phyloP scores from a whole-genome alignment of 495 filamentous ascomycete species.

The Physcia stellaris region DNA sequence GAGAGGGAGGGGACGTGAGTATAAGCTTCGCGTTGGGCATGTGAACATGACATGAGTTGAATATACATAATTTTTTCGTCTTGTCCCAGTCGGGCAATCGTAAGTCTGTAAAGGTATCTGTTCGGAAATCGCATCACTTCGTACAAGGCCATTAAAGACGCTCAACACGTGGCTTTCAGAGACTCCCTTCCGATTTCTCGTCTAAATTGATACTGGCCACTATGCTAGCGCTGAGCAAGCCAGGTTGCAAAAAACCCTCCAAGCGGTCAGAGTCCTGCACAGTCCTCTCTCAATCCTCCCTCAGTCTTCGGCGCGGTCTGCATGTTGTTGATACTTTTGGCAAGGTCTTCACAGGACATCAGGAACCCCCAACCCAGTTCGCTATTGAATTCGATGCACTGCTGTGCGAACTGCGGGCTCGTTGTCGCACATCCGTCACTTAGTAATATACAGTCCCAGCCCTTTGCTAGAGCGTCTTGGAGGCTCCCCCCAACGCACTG shows the following conservation, averaged over 20 bases:
- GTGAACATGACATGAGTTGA: slow-evolving; percentile 29
- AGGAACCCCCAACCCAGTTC: slow-evolving; percentile 29
- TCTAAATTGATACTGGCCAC: no score
- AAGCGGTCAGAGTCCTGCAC: no score
- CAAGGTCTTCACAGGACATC: slow-evolving; percentile 23
- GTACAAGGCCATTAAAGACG: no score
- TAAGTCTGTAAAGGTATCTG: slow-evolving; percentile 55
- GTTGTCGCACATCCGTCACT: slow-evolving; percentile 40
- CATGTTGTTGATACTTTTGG: slow-evolving; percentile 32
- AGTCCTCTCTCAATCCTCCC: no score
- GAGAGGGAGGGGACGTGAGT: slow-evolving; percentile 46
- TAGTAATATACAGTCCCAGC: slow-evolving; percentile 41
- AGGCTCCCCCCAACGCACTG: slow-evolving; percentile 44
- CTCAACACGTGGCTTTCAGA: no score
- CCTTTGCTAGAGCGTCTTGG: slow-evolving; percentile 36
- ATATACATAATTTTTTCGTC: slow-evolving; percentile 33
- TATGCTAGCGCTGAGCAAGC: no score
- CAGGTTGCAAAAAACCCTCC: no score
- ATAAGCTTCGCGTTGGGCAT: no score
- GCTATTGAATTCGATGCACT: slow-evolving; percentile 30
- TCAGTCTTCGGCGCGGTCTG: background rate
- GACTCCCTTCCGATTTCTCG: no score
- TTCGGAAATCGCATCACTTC: no score
- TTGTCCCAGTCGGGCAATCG: slow-evolving; percentile 39
- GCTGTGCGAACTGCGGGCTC: slow-evolving; percentile 25